Percentiles rank a stretch among this genome's conserved stretches.
phyloP scores from a whole-genome alignment of 2,329 filamentous ascomycete species.

The Monosporascus sp. region DNA sequence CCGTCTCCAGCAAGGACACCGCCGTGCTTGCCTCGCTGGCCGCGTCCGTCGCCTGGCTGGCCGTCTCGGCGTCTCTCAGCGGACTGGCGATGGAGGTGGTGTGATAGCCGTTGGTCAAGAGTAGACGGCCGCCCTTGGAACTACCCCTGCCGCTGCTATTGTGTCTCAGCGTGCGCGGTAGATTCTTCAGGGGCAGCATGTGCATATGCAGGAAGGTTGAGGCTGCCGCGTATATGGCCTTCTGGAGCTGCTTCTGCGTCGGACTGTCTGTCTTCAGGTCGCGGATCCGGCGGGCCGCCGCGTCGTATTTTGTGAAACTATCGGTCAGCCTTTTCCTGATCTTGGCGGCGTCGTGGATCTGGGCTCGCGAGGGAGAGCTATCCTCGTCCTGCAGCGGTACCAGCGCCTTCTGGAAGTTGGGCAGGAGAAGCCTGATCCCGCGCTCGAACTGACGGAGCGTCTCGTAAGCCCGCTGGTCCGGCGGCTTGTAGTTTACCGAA shows the following conservation, averaged over 20 bases:
- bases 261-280: slow-evolving; percentile 69
- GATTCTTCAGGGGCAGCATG: slow-evolving; percentile 79
- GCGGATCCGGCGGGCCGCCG: slow-evolving; percentile 73
- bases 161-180: slow-evolving; percentile 60
- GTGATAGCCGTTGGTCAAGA: slow-evolving; percentile 26
- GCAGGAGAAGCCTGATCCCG: slow-evolving; percentile 75
- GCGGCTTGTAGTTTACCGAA: slow-evolving; percentile 61
- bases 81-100: slow-evolving; percentile 25
- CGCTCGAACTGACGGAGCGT: slow-evolving; percentile 83
- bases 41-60: slow-evolving; percentile 33
- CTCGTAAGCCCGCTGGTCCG: slow-evolving; percentile 75
- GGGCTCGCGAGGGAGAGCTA: slow-evolving; percentile 49
- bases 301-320: slow-evolving; percentile 82
- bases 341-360: slow-evolving; percentile 81
- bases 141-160: slow-evolving; percentile 34
- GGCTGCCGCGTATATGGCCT: slow-evolving; percentile 75
- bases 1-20: slow-evolving; percentile 62
- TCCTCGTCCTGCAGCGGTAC: slow-evolving; percentile 58
- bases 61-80: slow-evolving; percentile 46
- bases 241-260: slow-evolving; percentile 71
- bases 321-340: slow-evolving; percentile 86
- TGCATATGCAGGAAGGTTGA: slow-evolving; percentile 81
- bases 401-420: slow-evolving; percentile 76
- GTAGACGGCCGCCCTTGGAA: slow-evolving; percentile 22
- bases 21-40: slow-evolving; percentile 46